Evolutionary conservation across 1,139 yeast genomes (phyloP).

Genomic region (Geotrichum candidum): DNA sequence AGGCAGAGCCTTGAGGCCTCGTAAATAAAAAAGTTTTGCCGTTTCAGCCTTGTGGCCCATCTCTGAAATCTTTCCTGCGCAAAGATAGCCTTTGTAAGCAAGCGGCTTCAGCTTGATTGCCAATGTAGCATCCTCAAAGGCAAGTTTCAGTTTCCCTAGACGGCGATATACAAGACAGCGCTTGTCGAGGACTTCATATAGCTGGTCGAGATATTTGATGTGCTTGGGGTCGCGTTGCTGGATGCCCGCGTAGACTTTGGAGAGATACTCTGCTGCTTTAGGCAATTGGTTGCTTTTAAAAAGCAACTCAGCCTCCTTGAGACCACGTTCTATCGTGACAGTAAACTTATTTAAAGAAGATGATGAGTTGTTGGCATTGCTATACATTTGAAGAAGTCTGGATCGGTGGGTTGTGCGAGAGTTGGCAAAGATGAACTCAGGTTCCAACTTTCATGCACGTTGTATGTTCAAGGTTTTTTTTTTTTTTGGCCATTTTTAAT

Average conservation of each 20-base stretch:
- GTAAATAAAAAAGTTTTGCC: conserved; percentile 4
- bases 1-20: conserved; percentile 3
- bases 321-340: background rate
- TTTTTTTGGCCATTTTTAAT: no score
- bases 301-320: background rate
- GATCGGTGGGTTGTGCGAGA: background rate
- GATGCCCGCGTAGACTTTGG: background rate
- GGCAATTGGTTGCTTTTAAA: background rate
- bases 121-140: conserved; percentile 4
- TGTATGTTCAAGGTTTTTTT: no score
- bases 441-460: background rate
- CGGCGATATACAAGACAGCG: conserved; percentile 11
- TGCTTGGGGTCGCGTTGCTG: background rate
- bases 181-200: conserved; percentile 1
- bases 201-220: background rate
- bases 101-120: conserved; percentile 5
- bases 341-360: background rate
- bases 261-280: background rate
- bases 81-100: conserved; percentile 11
- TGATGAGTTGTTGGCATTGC: background rate
- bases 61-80: conserved; percentile 11
- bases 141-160: background rate
- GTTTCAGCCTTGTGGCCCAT: conserved; percentile 4
- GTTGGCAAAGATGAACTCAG: background rate
- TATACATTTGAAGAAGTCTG: background rate